phyloP scores from a whole-genome alignment of 371 early-diverging fungal genomes.

The Mortierella sp. region DNA sequence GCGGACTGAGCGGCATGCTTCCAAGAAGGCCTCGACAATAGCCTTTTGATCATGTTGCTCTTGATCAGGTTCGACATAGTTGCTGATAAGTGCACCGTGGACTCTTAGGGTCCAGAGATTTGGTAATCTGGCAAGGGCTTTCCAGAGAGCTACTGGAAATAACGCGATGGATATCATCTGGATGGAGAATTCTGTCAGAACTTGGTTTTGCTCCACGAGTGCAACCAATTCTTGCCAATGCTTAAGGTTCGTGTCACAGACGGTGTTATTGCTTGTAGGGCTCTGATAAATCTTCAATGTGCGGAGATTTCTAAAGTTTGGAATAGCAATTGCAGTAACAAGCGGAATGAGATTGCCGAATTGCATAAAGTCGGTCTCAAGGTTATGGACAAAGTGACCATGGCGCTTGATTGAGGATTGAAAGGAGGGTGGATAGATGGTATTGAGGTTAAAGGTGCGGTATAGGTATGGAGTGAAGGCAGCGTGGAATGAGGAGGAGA shows the following conservation, averaged over 20 bases:
- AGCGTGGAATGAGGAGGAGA: neutral
- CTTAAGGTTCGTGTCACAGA: neutral
- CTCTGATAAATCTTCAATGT: neutral
- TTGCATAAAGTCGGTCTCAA: neutral
- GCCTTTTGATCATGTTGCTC: neutral
- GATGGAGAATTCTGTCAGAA: neutral
- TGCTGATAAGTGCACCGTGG: neutral
- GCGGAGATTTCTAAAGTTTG: neutral
- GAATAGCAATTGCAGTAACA: neutral
- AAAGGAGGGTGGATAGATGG: neutral
- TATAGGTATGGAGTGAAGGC: conserved; percentile 2
- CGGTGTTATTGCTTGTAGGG: neutral
- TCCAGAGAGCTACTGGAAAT: neutral
- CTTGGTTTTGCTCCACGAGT: neutral
- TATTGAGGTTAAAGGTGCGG: neutral
- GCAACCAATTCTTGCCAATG: neutral
- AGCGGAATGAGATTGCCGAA: neutral
- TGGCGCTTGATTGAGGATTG: neutral
- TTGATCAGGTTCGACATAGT: neutral
- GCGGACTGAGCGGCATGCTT: neutral
- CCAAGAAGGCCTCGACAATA: neutral
- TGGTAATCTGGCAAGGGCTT: neutral
- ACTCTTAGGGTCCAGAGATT: neutral
- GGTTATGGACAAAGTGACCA: neutral
- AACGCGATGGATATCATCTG: neutral